These are phyloP conservation scores for Phytophthora pinifolia DNA, from an alignment of 352 stramenopile genomes.

Conservation along the genomic window DNA sequence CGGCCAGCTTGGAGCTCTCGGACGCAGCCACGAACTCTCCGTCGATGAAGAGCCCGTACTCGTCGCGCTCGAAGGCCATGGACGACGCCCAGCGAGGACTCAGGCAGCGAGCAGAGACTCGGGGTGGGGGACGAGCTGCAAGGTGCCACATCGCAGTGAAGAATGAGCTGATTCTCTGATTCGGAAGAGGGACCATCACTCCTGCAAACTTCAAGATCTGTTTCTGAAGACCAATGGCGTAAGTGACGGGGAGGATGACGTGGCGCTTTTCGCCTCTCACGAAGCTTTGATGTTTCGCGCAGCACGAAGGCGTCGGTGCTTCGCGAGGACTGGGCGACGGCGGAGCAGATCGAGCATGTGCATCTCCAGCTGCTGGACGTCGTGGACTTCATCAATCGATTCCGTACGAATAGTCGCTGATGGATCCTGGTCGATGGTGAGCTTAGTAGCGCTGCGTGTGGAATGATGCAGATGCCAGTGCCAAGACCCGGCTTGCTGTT, in stretches of 20 bases:
- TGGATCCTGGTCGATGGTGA: background rate
- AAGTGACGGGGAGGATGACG: too few species aligned
- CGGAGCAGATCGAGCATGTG: slow-evolving; percentile 45
- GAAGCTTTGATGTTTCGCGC: background rate
- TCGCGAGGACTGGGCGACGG: slow-evolving; percentile 56
- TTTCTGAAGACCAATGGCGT: slow-evolving; percentile 10
- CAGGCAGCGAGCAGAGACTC: background rate
- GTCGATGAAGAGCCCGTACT: slow-evolving; percentile 53
- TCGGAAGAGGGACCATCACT: slow-evolving; percentile 13
- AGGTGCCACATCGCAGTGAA: slow-evolving; percentile 10
- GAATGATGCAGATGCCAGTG: slow-evolving; percentile 39
- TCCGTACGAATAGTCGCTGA: slow-evolving; percentile 35
- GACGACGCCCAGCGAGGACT: slow-evolving; percentile 16
- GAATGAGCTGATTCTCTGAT: slow-evolving; percentile 3
- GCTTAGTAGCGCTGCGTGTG: background rate
- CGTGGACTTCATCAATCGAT: slow-evolving; percentile 64
- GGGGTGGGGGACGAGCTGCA: background rate
- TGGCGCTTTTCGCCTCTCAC: background rate
- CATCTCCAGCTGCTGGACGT: slow-evolving; percentile 58
- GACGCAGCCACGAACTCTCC: slow-evolving; percentile 35
- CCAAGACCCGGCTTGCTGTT: slow-evolving; percentile 38
- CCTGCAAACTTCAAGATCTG: slow-evolving; percentile 19
- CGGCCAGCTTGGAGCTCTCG: slow-evolving; percentile 19
- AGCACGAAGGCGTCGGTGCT: slow-evolving; percentile 35
- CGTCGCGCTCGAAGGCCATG: slow-evolving; percentile 26